Base-by-base conservation (phyloP, 225 moss, liverwort and hornwort species). In the Bryoerythrophyllum caledonicum region DNA sequence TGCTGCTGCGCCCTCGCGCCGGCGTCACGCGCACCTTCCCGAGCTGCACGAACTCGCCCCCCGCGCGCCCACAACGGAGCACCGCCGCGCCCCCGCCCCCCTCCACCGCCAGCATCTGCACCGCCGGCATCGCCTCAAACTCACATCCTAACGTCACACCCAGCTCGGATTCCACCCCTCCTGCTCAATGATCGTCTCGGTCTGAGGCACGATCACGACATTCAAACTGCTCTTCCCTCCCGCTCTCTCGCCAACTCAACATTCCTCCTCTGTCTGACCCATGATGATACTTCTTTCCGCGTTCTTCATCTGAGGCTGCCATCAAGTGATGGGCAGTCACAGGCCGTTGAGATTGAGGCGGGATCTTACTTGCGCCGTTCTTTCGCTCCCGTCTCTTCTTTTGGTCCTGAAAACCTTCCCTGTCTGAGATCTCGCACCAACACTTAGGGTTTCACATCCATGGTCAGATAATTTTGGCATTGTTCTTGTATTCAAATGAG, bases 101-200 rank as follows among this genome's bases (percentile, higher is more conserved):
- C 44, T 70, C 54, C 68, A 67, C 54, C 68, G 56, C 78, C 79
- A 84, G 53, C 79, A 84, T 79, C 54, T 55, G 76, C 76, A 76
- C 34, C 56, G 43, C 23, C 35, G 63, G 25, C 34, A 58, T 41
- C 28, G 52, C 71, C 55, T 2, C 72, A 48, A 25, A 19, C 51
- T 70, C 65, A 75, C 65, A 80, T 70, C 64, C n/a, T 37, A 3
- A 23, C 38, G 38, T 37, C 56, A 34, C 46, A 49, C 13, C 24
- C 63, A 23, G n/a, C n/a, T n/a, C n/a, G n/a, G n/a, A n/a, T n/a
- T n/a, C n/a, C 37, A 52, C n/a, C n/a, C n/a, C n/a, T n/a, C n/a
- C n/a, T n/a, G n/a, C n/a, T 10, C 37, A 41, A 20, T 15, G 44
- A 44, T 15, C 44, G 15, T 44, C 44, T 15, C 44, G 15, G 14